Evolutionary conservation across 2,329 filamentous ascomycete genomes (phyloP).

Genomic region (Fonsecaea pedrosoi): DNA sequence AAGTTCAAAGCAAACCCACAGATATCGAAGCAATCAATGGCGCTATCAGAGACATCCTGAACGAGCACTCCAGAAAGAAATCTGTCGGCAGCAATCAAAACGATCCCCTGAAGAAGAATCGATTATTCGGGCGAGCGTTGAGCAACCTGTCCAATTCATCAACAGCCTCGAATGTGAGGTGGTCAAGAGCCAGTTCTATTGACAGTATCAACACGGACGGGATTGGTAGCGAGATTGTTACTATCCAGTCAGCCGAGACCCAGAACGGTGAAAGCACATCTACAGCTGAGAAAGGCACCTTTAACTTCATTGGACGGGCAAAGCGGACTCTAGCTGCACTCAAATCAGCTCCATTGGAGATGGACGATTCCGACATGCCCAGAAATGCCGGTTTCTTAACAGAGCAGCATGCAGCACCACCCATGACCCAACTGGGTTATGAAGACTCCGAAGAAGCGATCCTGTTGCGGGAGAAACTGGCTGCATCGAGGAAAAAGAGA

Average conservation of each 20-base stretch:
- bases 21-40: slow-evolving; percentile 43
- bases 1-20: slow-evolving; percentile 17
- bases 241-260: slow-evolving; percentile 22
- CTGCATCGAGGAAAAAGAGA: slow-evolving; percentile 49
- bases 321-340: slow-evolving; percentile 40
- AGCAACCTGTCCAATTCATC: slow-evolving; percentile 52
- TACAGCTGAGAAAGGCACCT: slow-evolving; percentile 20
- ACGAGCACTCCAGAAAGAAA: slow-evolving; percentile 46
- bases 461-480: slow-evolving; percentile 63
- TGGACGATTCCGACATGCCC: slow-evolving; percentile 41
- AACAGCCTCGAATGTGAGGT: slow-evolving; percentile 37
- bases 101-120: slow-evolving; percentile 41
- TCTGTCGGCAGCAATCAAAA: slow-evolving; percentile 36
- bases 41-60: slow-evolving; percentile 51
- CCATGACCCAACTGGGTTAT: slow-evolving; percentile 57
- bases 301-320: slow-evolving; percentile 33
- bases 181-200: slow-evolving; percentile 57
- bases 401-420: slow-evolving; percentile 47
- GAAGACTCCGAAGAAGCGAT: slow-evolving; percentile 58
- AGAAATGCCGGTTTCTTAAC: slow-evolving; percentile 39
- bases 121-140: slow-evolving; percentile 52
- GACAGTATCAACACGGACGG: slow-evolving; percentile 55
- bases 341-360: slow-evolving; percentile 45
- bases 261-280: slow-evolving; percentile 21
- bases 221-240: slow-evolving; percentile 44